Conservation (phyloP, 768 basidiomycete genomes). For the Boletus subparvulus region DNA sequence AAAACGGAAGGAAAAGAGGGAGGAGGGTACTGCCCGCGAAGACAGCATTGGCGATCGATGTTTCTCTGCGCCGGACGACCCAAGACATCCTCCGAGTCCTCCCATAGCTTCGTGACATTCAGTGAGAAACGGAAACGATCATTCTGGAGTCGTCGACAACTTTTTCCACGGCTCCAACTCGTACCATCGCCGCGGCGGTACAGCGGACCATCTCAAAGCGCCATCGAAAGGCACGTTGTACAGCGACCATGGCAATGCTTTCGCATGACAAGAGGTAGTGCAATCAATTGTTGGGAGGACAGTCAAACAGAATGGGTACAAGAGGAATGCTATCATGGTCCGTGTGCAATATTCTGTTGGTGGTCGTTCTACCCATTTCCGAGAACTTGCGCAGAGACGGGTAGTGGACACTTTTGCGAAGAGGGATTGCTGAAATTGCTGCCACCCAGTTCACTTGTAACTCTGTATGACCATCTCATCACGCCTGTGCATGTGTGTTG, state of each 20-base stretch:
- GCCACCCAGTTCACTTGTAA: too few species aligned
- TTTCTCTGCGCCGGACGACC: not conserved
- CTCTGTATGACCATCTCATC: too few species aligned
- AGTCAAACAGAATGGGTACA: not conserved
- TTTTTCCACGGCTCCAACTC: conserved; percentile 3
- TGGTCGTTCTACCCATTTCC: too few species aligned
- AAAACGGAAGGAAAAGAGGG: conserved; percentile 9
- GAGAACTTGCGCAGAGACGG: too few species aligned
- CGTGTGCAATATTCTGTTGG: not conserved
- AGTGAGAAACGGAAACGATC: not conserved
- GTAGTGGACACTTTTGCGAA: too few species aligned
- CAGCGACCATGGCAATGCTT: not conserved
- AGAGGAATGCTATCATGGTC: not conserved
- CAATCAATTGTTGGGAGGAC: not conserved
- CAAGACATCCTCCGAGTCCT: not conserved
- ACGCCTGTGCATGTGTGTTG: too few species aligned
- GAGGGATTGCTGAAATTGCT: too few species aligned
- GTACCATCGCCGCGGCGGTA: not conserved
- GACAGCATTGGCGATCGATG: conserved; percentile 2
- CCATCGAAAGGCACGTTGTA: not conserved
- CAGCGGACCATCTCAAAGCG: too few species aligned
- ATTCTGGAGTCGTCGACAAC: not conserved
- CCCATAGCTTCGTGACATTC: conserved; percentile 5
- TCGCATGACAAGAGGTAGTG: not conserved
- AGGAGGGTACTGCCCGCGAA: conserved; percentile 14